A percentile compares a stretch with the other conserved stretches of the same genome.
phyloP scores from a whole-genome alignment of 2,329 filamentous ascomycete genomes.

The Colletotrichum sp. region DNA sequence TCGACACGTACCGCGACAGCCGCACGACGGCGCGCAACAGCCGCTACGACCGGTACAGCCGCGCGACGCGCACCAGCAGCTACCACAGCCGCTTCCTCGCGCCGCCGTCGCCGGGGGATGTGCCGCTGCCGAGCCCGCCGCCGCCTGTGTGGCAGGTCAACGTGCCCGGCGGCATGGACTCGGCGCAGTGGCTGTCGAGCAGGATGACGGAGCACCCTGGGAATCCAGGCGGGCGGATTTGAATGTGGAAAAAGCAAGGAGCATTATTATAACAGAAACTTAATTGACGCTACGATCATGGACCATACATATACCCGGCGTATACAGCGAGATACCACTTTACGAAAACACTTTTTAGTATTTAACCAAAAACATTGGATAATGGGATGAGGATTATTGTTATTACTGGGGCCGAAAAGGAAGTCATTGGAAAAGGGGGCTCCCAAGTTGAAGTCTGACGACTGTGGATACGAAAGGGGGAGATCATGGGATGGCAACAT shows the following conservation, averaged over 20 bases:
- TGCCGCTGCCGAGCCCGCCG: neutral
- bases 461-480: neutral
- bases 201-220: constrained; percentile 9
- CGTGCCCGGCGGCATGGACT: neutral
- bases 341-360: neutral
- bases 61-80: constrained; percentile 2
- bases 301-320: neutral
- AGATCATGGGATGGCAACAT: neutral
- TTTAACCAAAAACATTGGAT: neutral
- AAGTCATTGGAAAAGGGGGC: neutral
- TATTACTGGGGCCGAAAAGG: neutral
- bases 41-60: neutral
- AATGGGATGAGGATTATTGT: neutral
- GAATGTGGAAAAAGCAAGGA: no score
- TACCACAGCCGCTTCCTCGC: constrained; percentile 2
- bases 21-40: neutral
- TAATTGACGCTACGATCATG: neutral
- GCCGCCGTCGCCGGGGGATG: neutral
- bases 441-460: neutral
- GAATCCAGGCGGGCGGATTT: neutral
- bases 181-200: constrained; percentile 9
- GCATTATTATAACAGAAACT: no score
- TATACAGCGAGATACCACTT: neutral
- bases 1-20: neutral
- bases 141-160: constrained; percentile 5